Base-by-base conservation (phyloP, 2,329 filamentous ascomycete species). In the Zymoseptoria passerinii region DNA sequence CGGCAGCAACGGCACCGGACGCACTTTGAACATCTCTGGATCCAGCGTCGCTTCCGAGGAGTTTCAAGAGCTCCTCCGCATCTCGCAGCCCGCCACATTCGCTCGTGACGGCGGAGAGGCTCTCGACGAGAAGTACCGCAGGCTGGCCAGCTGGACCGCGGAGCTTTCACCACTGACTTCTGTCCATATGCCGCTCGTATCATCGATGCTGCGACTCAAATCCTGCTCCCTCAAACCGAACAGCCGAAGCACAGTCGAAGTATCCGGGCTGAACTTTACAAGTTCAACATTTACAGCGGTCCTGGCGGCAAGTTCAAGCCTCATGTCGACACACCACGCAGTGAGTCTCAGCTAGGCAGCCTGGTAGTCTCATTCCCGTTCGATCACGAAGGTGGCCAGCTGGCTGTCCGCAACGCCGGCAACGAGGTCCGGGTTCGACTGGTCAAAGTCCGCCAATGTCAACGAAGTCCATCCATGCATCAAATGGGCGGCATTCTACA, bases 401-500 rank as follows among this genome's bases (percentile, higher is more conserved):
- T 81, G 0, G 62, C 71, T 6, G 74, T 81, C 4, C 71, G 75
- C 5, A 77, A 81, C 56, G 62, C 66, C 0, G 74, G 69, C 1
- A 61, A 73, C 0, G 64, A 66, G 1, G 65, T 73, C 1, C 60
- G 59, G 59, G 0, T 80, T 76, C 57, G 75, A 80, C 68, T 81
- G 76, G 78, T 64, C 68, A 20, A 27, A 35, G 20, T 54, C 64
- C 7, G 52, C 58, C 4, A 40, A 58, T 1, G 5, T 56, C 0
- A 18, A 58, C 40, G 50, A 44, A 2, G 19, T 49, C n/a, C 16
- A 9, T 5, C 49, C 58, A 19, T n/a, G 48, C 8, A 64, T 75
- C 52, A 65, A 73, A 20, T 83, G 80, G 80, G 77, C 78, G 0
- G 80, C 80, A 0, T 83, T 83, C 69, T 80, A 80, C 64, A 73